Percentiles rank a stretch among this genome's conserved stretches.
These are phyloP conservation scores for Trametes sanguinea DNA, from an alignment of 768 basidiomycete species.

Conservation along the genomic window DNA sequence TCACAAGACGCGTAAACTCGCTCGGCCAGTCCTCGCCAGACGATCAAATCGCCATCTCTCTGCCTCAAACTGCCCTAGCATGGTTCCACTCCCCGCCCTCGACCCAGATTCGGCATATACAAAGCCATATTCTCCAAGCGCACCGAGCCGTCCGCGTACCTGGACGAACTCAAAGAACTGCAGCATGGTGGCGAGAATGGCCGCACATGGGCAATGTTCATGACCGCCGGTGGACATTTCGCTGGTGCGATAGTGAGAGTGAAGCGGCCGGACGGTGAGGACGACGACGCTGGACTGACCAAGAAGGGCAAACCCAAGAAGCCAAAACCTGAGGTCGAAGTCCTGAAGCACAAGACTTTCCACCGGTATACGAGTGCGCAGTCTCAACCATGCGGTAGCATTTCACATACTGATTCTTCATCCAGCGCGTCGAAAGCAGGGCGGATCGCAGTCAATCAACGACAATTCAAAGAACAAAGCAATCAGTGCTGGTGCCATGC, in stretches of 20 bases:
- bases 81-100: conserved; percentile 91
- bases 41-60: conserved; percentile 34
- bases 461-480: conserved; percentile 93
- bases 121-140: conserved; percentile 64
- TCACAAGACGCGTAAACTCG: conserved; percentile 28
- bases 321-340: conserved; percentile 76
- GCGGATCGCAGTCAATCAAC: conserved; percentile 89
- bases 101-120: conserved; percentile 93
- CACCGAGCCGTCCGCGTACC: conserved; percentile 46
- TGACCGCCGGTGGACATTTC: conserved; percentile 98
- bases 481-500: conserved; percentile 89
- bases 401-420: background rate
- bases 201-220: conserved; percentile 90
- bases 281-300: conserved; percentile 41
- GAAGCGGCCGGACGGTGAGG: conserved; percentile 44
- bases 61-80: conserved; percentile 66
- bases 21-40: conserved; percentile 52
- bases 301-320: conserved; percentile 49
- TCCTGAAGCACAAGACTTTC: conserved; percentile 91
- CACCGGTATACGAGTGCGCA: conserved; percentile 95
- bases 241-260: conserved; percentile 88
- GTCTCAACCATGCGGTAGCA: background rate
- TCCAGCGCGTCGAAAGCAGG: conserved; percentile 95
- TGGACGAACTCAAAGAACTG: conserved; percentile 64
- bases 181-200: conserved; percentile 56